Conservation (phyloP, 2,329 filamentous ascomycete species). For the Paracoccidioides lutzii region DNA sequence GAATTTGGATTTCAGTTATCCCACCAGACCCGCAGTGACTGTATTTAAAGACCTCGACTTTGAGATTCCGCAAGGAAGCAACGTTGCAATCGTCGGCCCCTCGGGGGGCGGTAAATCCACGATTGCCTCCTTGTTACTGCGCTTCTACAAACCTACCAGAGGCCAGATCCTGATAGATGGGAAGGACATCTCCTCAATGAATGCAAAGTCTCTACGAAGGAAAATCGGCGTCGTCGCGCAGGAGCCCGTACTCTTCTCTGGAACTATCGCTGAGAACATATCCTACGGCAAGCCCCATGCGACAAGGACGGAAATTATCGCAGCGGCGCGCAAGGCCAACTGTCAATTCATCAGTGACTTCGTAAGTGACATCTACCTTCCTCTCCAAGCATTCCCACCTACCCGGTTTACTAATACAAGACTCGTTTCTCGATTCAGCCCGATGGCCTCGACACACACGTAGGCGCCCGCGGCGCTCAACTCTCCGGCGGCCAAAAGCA, state of each 20-base stretch:
- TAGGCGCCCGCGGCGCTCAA: slow-evolving; percentile 83
- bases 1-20: slow-evolving; percentile 79
- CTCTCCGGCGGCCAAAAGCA: slow-evolving; percentile 95
- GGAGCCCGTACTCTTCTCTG: slow-evolving; percentile 84
- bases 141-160: slow-evolving; percentile 74
- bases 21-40: slow-evolving; percentile 76
- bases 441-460: slow-evolving; percentile 85
- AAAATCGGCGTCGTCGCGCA: slow-evolving; percentile 93
- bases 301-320: slow-evolving; percentile 65
- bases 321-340: slow-evolving; percentile 81
- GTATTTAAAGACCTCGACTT: slow-evolving; percentile 89
- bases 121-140: slow-evolving; percentile 75
- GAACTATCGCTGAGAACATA: slow-evolving; percentile 69
- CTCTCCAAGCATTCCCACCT: slow-evolving; percentile 4
- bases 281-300: slow-evolving; percentile 77
- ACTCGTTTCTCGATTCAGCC: slow-evolving; percentile 38
- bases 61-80: slow-evolving; percentile 81
- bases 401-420: background rate
- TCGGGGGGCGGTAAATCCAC: slow-evolving; percentile 95
- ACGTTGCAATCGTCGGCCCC: slow-evolving; percentile 91
- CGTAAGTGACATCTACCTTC: slow-evolving; percentile 32
- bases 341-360: slow-evolving; percentile 96
- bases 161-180: slow-evolving; percentile 76
- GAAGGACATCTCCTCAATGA: slow-evolving; percentile 70
- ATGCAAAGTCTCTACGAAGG: slow-evolving; percentile 80